Evolutionary conservation across 176 grass and related monocot genomes (phyloP).

Genomic region (Triticum turgidum): DNA sequence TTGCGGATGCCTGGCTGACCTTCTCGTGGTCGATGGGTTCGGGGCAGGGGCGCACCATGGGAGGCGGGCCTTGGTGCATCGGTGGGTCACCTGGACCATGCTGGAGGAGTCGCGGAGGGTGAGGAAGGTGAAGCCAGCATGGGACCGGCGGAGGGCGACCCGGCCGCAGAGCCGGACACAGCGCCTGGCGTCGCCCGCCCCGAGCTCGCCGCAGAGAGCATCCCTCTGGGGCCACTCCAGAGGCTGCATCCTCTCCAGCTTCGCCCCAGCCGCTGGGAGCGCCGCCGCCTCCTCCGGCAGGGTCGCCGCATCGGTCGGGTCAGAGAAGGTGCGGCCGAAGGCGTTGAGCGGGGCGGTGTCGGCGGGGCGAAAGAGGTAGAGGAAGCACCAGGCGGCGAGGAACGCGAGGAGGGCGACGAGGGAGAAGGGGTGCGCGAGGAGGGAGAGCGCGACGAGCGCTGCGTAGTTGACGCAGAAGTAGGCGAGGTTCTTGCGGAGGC

Average conservation of each 20-base stretch:
- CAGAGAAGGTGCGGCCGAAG: too few species aligned
- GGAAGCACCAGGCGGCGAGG: too few species aligned
- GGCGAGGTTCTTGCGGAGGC: conserved; percentile 44
- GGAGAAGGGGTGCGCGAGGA: not conserved
- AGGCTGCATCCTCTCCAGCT: too few species aligned
- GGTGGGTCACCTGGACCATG: conserved; percentile 59
- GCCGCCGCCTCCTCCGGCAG: too few species aligned
- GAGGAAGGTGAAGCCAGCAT: conserved; percentile 58
- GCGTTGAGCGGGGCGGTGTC: too few species aligned
- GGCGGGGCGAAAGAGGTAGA: too few species aligned
- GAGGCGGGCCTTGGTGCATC: conserved; percentile 46
- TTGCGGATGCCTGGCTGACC: conserved; percentile 24
- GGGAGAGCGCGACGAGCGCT: conserved; percentile 22
- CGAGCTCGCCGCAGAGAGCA: conserved; percentile 65
- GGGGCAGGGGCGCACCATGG: conserved; percentile 54
- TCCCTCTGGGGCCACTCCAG: conserved; percentile 26
- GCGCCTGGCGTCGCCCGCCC: conserved; percentile 52
- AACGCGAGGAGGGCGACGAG: too few species aligned
- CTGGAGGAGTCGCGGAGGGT: conserved; percentile 32
- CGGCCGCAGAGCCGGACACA: conserved; percentile 76
- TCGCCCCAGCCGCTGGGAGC: too few species aligned
- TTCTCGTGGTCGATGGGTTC: conserved; percentile 91
- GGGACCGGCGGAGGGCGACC: conserved; percentile 69
- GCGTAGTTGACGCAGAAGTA: conserved; percentile 99
- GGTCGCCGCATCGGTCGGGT: too few species aligned